Evolutionary conservation across 2,329 filamentous ascomycete species (phyloP), one percentile per base, ranked within the genome.

Genomic region (Reticulascus tulasneorum): DNA sequence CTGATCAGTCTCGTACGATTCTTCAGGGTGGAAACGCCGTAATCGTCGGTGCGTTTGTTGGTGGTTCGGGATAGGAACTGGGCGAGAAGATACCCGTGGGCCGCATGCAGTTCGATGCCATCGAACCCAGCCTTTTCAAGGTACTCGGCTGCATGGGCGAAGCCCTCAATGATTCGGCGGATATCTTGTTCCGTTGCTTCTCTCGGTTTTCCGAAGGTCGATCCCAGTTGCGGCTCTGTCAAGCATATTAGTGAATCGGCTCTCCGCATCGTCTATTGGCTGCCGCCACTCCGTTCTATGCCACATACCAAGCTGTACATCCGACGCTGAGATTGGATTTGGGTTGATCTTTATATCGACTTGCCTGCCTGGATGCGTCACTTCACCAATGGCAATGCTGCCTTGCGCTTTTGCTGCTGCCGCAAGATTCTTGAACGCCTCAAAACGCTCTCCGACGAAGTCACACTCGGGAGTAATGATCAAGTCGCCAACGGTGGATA

Each of bases 291-390:
- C n/a, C n/a, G n/a, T n/a, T n/a, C n/a, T n/a, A n/a, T n/a, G n/a
- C n/a, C n/a, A 44, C 17, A 30, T 38, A 47, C 54, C 44, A 6
- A 62, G 51, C 28, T 58, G 58, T 2, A 67, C 47, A 18, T 62
- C 63, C 15, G 58, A 63, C 1, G 67, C 56, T 8, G 64, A 66
- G 30, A 71, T 59, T 5, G 66, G 62, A 24, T 62, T 44, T 23
- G 53, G 49, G 30, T 58, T 54, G 27, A 64, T 44, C 3, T 40
- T 47, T 2, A 51, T 50, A 9, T 47, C 35, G 2, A 61, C 55
- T 49, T 84, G 78, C 1, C 79, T 66, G 7, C 80, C 80, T 0
- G 79, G 77, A 47, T 84, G 80, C 34, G 64, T 71, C 36, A 85
- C 64, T 50, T 86, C 81, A 1, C 60, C 77, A 11, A 84, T 54